phyloP scores from a whole-genome alignment of 495 filamentous ascomycete genomes.

The Talaromyces stipitatus region DNA sequence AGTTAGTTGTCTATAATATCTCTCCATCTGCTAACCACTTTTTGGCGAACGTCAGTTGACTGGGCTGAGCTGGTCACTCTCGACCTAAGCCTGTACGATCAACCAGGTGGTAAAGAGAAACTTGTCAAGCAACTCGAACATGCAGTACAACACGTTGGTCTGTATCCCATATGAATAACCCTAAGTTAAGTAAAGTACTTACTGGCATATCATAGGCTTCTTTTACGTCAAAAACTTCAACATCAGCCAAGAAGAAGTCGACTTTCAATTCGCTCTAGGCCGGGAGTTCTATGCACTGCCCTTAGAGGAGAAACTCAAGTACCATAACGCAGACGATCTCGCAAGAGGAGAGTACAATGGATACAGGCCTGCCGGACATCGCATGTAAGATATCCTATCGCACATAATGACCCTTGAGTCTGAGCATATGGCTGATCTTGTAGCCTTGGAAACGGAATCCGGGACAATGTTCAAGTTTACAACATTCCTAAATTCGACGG shows the following conservation, averaged over 20 bases:
- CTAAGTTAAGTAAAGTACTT: neutral
- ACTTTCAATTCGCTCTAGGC: slow-evolving; percentile 48
- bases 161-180: neutral
- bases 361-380: slow-evolving; percentile 35
- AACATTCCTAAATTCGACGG: slow-evolving; percentile 44
- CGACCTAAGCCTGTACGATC: slow-evolving; percentile 39
- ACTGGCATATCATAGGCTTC: slow-evolving; percentile 36
- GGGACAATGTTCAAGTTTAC: slow-evolving; percentile 39
- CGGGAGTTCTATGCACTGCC: slow-evolving; percentile 48
- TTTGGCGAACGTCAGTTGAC: neutral
- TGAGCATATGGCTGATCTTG: neutral
- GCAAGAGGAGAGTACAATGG: slow-evolving; percentile 42
- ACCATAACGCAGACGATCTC: slow-evolving; percentile 35
- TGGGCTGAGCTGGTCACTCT: slow-evolving; percentile 48
- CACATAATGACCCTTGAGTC: neutral
- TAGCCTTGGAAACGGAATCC: slow-evolving; percentile 17
- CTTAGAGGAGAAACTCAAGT: slow-evolving; percentile 48
- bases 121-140: slow-evolving; percentile 40
- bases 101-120: slow-evolving; percentile 41
- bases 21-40: neutral
- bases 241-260: slow-evolving; percentile 46
- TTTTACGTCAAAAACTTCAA: slow-evolving; percentile 51
- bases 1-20: slow-evolving; percentile 6
- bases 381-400: slow-evolving; percentile 24
- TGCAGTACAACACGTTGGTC: slow-evolving; percentile 34